These are phyloP conservation scores for Ilyonectria robusta DNA, from an alignment of 2,329 filamentous ascomycete genomes.

Conservation along the genomic window DNA sequence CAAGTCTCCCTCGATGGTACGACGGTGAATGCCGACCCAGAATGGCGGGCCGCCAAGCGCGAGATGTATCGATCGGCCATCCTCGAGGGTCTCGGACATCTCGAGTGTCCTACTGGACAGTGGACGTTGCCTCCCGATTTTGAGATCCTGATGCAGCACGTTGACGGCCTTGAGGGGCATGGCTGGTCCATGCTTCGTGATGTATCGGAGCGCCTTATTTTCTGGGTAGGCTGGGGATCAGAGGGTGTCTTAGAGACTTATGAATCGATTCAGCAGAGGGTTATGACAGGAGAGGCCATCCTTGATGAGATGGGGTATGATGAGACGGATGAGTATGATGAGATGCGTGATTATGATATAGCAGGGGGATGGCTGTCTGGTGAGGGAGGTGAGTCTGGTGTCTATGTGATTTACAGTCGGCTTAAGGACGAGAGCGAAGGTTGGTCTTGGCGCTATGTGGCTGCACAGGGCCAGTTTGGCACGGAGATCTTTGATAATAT, in stretches of 20 bases:
- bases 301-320: neutral
- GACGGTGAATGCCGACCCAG: neutral
- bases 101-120: neutral
- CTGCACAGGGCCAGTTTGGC: neutral
- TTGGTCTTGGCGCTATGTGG: neutral
- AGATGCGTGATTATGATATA: neutral
- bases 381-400: neutral
- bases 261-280: neutral
- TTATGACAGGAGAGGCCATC: neutral
- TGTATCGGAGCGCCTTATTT: neutral
- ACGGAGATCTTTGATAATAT: neutral
- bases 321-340: neutral
- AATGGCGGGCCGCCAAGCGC: neutral
- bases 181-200: neutral
- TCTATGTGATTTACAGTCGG: neutral
- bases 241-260: neutral
- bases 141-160: neutral
- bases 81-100: neutral
- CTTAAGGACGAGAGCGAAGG: neutral
- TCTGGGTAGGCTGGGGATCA: slow-evolving; percentile 1
- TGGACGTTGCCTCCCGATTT: neutral
- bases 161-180: neutral
- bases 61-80: neutral
- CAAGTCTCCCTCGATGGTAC: neutral
- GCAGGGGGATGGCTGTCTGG: neutral